Conservation (phyloP, 1,284 basidiomycete genomes). For the Mycena sp. region DNA sequence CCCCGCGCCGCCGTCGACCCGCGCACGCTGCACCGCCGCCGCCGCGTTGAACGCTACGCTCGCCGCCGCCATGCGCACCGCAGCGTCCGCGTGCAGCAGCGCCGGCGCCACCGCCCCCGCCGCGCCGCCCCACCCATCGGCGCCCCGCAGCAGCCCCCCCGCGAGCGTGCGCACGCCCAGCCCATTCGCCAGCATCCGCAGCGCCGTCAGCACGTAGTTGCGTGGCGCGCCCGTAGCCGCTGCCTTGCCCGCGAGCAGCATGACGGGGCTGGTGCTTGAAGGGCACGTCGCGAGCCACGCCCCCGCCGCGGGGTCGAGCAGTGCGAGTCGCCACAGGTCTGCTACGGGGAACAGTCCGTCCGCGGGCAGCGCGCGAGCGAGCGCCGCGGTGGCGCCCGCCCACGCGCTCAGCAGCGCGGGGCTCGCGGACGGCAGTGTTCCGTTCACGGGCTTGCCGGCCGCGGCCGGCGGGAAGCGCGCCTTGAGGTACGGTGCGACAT, state of each 20-base stretch:
- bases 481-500: conserved; percentile 76
- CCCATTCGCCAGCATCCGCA: conserved; percentile 83
- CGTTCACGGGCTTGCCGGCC: conserved; percentile 35
- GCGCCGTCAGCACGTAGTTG: conserved; percentile 72
- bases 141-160: conserved; percentile 56
- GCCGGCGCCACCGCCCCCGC: conserved; percentile 68
- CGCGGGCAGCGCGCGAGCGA: conserved; percentile 60
- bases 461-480: conserved; percentile 49
- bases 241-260: conserved; percentile 49
- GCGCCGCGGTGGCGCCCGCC: conserved; percentile 55
- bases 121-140: conserved; percentile 42
- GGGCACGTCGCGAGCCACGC: conserved; percentile 57
- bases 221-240: conserved; percentile 48
- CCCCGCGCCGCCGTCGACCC: conserved; percentile 52
- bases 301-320: conserved; percentile 70
- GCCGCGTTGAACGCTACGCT: conserved; percentile 84
- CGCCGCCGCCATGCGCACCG: conserved; percentile 82
- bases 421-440: conserved; percentile 47
- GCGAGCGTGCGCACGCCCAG: conserved; percentile 67
- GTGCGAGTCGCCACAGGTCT: conserved; percentile 85
- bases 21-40: conserved; percentile 66
- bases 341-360: conserved; percentile 82
- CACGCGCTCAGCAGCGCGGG: conserved; percentile 52
- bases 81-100: conserved; percentile 73
- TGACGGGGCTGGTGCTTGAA: conserved; percentile 39